Evolutionary conservation across 2,329 filamentous ascomycete genomes (phyloP).

Genomic region (Ophiostoma novo-ulmi): DNA sequence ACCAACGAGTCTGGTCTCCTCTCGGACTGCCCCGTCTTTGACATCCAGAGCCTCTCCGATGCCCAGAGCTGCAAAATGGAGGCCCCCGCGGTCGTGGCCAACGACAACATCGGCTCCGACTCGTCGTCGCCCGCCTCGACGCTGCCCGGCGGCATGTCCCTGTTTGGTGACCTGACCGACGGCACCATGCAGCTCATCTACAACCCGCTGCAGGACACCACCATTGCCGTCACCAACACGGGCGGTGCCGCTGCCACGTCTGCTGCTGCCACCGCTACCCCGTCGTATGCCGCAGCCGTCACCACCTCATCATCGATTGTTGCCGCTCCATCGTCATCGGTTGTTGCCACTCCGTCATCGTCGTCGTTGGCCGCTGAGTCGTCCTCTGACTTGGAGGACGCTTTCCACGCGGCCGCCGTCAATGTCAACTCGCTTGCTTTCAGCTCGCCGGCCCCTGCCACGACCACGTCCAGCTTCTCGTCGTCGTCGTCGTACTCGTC

Average conservation of each 20-base stretch:
- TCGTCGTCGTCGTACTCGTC: neutral
- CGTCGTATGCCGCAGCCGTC: conserved; percentile 17
- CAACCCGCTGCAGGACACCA: conserved; percentile 22
- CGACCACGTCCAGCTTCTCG: neutral
- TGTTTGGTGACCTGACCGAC: conserved; percentile 32
- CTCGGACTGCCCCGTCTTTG: conserved; percentile 69
- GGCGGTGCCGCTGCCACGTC: conserved; percentile 20
- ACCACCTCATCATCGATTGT: conserved; percentile 13
- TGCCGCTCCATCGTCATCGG: neutral
- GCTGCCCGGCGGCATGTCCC: conserved; percentile 60
- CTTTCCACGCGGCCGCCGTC: conserved; percentile 16
- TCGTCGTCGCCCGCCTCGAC: conserved; percentile 40
- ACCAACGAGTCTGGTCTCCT: conserved; percentile 65
- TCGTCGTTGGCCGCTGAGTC: neutral
- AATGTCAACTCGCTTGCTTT: conserved; percentile 16
- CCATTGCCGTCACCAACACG: conserved; percentile 13
- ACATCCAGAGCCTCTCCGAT: conserved; percentile 54
- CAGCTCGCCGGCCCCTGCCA: neutral
- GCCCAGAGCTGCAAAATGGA: conserved; percentile 58
- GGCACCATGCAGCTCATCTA: conserved; percentile 24
- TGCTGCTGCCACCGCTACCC: conserved; percentile 18
- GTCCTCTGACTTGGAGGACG: neutral
- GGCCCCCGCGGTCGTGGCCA: conserved; percentile 48
- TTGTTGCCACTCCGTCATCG: neutral
- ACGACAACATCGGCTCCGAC: conserved; percentile 50